These are phyloP conservation scores for Cutaneotrichosporon sp. DNA, from an alignment of 1,284 basidiomycete species.

Conservation along the genomic window DNA sequence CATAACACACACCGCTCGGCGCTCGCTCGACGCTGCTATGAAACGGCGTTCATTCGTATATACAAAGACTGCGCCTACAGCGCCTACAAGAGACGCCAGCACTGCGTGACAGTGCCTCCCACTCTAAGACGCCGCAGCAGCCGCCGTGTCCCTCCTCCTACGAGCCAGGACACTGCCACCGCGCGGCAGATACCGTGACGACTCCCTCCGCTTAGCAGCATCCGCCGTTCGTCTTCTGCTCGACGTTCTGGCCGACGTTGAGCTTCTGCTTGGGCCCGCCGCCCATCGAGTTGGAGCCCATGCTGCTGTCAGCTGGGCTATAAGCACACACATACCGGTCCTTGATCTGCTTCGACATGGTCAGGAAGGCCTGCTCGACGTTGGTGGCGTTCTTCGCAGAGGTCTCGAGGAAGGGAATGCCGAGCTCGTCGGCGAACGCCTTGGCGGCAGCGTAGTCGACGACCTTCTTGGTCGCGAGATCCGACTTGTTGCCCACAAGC, in stretches of 20 bases:
- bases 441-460: conserved; percentile 97
- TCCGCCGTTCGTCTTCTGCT: conserved; percentile 69
- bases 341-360: conserved; percentile 99
- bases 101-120: conserved; percentile 10
- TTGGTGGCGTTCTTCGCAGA: conserved; percentile 99
- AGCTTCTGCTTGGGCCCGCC: conserved; percentile 56
- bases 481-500: conserved; percentile 97
- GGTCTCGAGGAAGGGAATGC: conserved; percentile 97
- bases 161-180: background rate
- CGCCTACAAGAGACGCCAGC: conserved; percentile 11
- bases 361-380: conserved; percentile 99
- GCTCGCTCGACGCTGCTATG: too few species aligned
- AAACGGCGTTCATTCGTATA: conserved; percentile 24
- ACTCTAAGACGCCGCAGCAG: conserved; percentile 13
- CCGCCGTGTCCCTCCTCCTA: background rate
- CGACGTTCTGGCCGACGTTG: conserved; percentile 69
- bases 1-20: too few species aligned
- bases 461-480: conserved; percentile 97
- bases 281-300: conserved; percentile 57
- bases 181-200: conserved; percentile 7
- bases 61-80: conserved; percentile 21
- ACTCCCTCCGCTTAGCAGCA: conserved; percentile 63
- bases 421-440: conserved; percentile 95
- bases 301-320: conserved; percentile 50
- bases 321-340: conserved; percentile 60